Evolutionary conservation across 116 monocot species (phyloP).

Genomic region (Zostera marina): DNA sequence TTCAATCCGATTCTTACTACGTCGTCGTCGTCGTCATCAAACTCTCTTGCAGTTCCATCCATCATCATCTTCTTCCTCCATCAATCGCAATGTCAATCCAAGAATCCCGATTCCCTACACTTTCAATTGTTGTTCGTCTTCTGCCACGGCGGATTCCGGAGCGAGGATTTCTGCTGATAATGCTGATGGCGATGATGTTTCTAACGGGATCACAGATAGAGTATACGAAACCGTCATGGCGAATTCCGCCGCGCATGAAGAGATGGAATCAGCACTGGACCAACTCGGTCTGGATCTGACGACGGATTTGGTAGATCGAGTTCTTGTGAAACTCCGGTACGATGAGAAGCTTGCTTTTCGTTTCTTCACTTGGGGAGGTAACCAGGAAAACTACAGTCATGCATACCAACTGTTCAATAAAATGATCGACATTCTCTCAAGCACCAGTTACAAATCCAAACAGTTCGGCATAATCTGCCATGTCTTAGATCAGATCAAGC

Average conservation of each 20-base stretch:
- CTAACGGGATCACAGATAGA: slow-evolving; percentile 1
- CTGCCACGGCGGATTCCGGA: neutral
- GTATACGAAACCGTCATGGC: slow-evolving; percentile 45
- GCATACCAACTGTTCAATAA: slow-evolving; percentile 40
- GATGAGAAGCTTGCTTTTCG: slow-evolving; percentile 79
- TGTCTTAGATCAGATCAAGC: slow-evolving; percentile 76
- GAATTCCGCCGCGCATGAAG: slow-evolving; percentile 10
- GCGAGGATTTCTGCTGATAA: neutral
- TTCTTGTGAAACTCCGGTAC: slow-evolving; percentile 41
- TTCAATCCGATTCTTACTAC: too few species aligned
- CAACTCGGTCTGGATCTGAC: slow-evolving; percentile 25
- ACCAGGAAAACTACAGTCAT: slow-evolving; percentile 44
- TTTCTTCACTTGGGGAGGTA: slow-evolving; percentile 88
- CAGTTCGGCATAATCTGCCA: slow-evolving; percentile 78
- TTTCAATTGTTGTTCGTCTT: neutral
- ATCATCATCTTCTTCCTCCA: too few species aligned
- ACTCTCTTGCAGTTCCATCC: too few species aligned
- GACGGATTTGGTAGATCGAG: slow-evolving; percentile 41
- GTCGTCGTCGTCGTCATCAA: too few species aligned
- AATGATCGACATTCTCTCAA: slow-evolving; percentile 81
- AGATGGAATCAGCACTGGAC: slow-evolving; percentile 41
- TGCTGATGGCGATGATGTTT: neutral
- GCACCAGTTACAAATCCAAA: slow-evolving; percentile 56
- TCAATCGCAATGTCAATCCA: neutral
- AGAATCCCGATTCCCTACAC: neutral